Conservation (phyloP, 805 yeast species). For the Komagataella phaffii region DNA sequence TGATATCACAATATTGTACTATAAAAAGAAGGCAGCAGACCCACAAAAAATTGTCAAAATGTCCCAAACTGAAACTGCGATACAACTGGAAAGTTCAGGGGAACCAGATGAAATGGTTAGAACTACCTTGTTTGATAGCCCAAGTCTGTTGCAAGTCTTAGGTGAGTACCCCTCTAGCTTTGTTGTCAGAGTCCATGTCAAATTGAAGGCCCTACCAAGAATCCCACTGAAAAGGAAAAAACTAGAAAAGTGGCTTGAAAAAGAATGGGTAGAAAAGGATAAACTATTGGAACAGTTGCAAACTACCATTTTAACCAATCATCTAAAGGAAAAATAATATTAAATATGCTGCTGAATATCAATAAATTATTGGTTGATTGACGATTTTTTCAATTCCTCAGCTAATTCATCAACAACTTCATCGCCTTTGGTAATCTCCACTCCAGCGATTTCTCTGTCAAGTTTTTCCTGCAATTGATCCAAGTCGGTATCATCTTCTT, state of each 20-base stretch:
- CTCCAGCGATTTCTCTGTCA: conserved; percentile 25
- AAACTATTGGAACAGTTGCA: conserved; percentile 25
- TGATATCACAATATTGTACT: conserved; percentile 41
- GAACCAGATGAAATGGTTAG: conserved; percentile 4
- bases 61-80: background rate
- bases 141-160: conserved; percentile 22
- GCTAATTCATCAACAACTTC: conserved; percentile 43
- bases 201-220: conserved; percentile 28
- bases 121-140: conserved; percentile 13
- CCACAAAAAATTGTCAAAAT: background rate
- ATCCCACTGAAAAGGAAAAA: conserved; percentile 39
- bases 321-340: background rate
- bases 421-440: conserved; percentile 25
- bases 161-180: conserved; percentile 16
- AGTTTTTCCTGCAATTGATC: conserved; percentile 39
- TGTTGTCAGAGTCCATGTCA: conserved; percentile 32
- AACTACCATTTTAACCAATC: conserved; percentile 1
- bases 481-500: conserved; percentile 42
- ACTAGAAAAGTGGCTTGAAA: conserved; percentile 67
- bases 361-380: conserved; percentile 14
- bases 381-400: conserved; percentile 41
- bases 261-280: conserved; percentile 63
- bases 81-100: background rate
- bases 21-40: conserved; percentile 5
- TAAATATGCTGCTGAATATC: background rate